Evolutionary conservation across 2,329 filamentous ascomycete genomes (phyloP).

Genomic region (Penicillium sp.): DNA sequence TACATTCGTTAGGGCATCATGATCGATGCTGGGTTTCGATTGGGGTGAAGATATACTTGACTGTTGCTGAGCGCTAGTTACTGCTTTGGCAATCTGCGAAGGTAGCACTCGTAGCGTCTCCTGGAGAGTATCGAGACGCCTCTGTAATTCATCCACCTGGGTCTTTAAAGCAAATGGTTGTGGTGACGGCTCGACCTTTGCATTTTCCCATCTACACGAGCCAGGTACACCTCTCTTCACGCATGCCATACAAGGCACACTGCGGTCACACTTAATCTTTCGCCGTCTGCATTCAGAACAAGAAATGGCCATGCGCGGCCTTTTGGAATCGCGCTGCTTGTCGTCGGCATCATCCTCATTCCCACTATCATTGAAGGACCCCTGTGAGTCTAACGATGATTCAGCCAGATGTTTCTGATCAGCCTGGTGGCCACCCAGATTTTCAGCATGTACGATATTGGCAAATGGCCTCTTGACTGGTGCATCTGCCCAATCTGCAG

Average conservation of each 20-base stretch:
- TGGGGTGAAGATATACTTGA: neutral
- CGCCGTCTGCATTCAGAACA: conserved; percentile 1
- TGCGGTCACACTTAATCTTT: conserved; percentile 1
- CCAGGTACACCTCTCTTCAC: neutral
- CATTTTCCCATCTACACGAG: neutral
- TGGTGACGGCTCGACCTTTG: neutral
- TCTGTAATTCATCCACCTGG: neutral
- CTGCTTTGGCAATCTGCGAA: neutral
- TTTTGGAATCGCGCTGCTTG: neutral
- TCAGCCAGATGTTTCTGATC: neutral
- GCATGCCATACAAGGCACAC: neutral
- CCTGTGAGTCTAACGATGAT: neutral
- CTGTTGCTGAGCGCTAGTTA: neutral
- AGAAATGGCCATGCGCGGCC: conserved; percentile 1
- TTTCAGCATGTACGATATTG: neutral
- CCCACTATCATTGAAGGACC: neutral
- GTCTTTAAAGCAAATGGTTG: neutral
- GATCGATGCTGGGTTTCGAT: neutral
- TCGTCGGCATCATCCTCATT: neutral
- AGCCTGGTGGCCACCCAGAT: neutral
- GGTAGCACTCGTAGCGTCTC: neutral
- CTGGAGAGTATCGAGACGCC: neutral
- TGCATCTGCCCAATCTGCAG: neutral
- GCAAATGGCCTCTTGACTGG: neutral
- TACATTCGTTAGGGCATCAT: neutral